Percentiles rank a stretch among this genome's conserved stretches.
Evolutionary conservation across 176 grass and related monocot species (phyloP).

Genomic region (Pontederia paniculata): DNA sequence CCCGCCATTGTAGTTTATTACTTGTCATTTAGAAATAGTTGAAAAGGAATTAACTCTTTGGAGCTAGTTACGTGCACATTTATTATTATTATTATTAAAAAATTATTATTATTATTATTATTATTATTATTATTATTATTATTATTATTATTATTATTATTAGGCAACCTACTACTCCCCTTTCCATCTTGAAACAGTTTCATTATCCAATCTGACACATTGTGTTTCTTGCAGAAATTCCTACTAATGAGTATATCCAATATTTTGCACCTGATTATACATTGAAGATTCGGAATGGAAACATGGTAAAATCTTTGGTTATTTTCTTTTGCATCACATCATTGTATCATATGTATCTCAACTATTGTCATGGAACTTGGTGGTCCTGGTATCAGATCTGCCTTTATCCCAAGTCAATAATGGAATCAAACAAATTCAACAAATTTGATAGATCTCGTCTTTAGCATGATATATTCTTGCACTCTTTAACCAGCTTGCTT

Average conservation of each 20-base stretch:
- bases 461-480: background rate
- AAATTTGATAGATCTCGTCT: background rate
- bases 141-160: no score
- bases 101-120: no score
- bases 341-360: constrained; percentile 4
- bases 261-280: constrained; percentile 93
- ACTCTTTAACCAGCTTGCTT: constrained; percentile 13
- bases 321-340: constrained; percentile 7
- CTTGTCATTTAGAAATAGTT: no score
- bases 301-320: constrained; percentile 49
- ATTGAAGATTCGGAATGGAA: constrained; percentile 62
- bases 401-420: no score
- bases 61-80: no score
- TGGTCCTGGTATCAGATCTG: background rate
- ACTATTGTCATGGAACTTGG: background rate
- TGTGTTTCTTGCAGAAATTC: constrained; percentile 69
- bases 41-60: no score
- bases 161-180: background rate
- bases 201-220: constrained; percentile 11
- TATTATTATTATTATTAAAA: no score
- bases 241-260: constrained; percentile 80
- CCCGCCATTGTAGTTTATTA: no score
- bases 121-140: no score
- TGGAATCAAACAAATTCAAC: background rate
- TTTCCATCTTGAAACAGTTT: background rate